Percentiles rank a stretch among this genome's conserved stretches.
phyloP scores from a whole-genome alignment of 352 stramenopile genomes.

The Globisporangium acanthophoron region DNA sequence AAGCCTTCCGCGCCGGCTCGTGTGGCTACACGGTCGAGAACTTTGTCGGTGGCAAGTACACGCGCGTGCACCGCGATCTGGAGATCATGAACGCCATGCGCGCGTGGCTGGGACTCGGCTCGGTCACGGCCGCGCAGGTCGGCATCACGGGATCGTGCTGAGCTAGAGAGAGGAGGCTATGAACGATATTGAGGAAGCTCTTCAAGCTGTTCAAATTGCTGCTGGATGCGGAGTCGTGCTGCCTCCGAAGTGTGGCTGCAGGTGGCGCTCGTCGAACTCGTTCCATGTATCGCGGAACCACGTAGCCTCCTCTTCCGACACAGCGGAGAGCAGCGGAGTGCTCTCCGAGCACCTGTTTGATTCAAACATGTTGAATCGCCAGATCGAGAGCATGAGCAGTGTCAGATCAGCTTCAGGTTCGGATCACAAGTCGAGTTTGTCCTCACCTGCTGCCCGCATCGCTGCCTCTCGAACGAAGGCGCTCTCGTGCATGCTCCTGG shows the following conservation, averaged over 20 bases:
- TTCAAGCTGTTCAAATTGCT: neutral
- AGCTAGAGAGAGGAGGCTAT: too few species aligned
- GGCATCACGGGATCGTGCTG: too few species aligned
- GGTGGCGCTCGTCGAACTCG: slow-evolving; percentile 54
- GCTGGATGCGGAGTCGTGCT: slow-evolving; percentile 13
- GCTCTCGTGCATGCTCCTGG: slow-evolving; percentile 16
- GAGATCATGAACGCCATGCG: slow-evolving; percentile 66
- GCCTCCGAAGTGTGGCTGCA: slow-evolving; percentile 62
- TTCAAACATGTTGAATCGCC: neutral
- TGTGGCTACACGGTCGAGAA: slow-evolving; percentile 55
- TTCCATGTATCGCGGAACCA: slow-evolving; percentile 52
- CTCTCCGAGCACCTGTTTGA: slow-evolving; percentile 9
- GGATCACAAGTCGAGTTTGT: neutral
- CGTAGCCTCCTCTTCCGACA: slow-evolving; percentile 23
- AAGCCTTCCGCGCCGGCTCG: slow-evolving; percentile 41
- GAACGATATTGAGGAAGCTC: too few species aligned
- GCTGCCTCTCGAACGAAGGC: neutral
- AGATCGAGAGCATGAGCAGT: too few species aligned
- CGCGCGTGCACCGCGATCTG: slow-evolving; percentile 62
- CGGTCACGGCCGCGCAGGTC: too few species aligned
- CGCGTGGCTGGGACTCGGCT: neutral
- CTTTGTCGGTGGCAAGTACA: slow-evolving; percentile 53
- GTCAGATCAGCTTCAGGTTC: neutral
- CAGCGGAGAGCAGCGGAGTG: slow-evolving; percentile 18
- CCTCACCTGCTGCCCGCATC: neutral